Evolutionary conservation across 1,284 basidiomycete species (phyloP).

Genomic region (Ganoderma resinaceum): DNA sequence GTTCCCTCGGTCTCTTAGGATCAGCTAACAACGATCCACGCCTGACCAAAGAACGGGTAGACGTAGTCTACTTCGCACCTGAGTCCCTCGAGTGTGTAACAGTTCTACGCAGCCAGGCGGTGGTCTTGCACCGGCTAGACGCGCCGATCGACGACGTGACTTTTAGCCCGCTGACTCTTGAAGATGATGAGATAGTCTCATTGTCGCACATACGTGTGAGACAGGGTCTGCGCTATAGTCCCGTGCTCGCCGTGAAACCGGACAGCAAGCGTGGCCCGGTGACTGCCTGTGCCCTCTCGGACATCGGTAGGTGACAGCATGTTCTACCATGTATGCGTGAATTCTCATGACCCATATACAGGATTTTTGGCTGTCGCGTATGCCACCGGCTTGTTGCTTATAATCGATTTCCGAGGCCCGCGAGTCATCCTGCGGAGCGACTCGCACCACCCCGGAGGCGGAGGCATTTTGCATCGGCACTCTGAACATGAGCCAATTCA

Average conservation of each 20-base stretch:
- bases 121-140: constrained; percentile 66
- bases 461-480: constrained; percentile 42
- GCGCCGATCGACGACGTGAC: constrained; percentile 38
- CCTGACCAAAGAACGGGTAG: constrained; percentile 47
- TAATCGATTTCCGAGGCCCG: constrained; percentile 79
- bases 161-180: constrained; percentile 35
- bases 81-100: constrained; percentile 76
- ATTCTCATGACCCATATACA: constrained; percentile 35
- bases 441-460: constrained; percentile 37
- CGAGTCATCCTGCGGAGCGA: constrained; percentile 60
- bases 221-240: constrained; percentile 57
- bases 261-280: constrained; percentile 50
- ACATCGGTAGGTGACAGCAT: constrained; percentile 62
- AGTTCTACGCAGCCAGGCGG: constrained; percentile 68
- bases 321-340: neutral
- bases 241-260: constrained; percentile 66
- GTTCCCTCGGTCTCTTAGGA: constrained; percentile 46
- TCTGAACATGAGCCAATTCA: constrained; percentile 45
- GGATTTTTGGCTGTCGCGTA: constrained; percentile 82
- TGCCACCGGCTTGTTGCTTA: constrained; percentile 59
- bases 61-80: constrained; percentile 62
- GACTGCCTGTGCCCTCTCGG: constrained; percentile 65
- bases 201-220: constrained; percentile 52
- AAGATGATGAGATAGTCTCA: constrained; percentile 54
- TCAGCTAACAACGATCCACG: constrained; percentile 32